Evolutionary conservation across 2,329 filamentous ascomycete species (phyloP), one percentile per base, ranked within the genome.

Genomic region (Diaporthe ampelina): DNA sequence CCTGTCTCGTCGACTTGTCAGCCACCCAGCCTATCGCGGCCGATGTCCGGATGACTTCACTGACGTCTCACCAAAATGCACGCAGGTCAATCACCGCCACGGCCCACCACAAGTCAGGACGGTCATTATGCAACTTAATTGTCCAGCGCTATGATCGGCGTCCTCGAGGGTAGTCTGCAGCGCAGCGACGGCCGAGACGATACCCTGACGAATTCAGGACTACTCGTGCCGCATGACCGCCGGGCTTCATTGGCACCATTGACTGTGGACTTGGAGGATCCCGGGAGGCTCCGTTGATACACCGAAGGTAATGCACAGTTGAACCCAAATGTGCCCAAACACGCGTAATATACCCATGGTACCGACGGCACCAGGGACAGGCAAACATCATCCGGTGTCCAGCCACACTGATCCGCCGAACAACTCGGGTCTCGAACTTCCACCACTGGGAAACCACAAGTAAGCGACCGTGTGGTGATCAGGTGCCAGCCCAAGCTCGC

Each of bases 21-120:
- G 68, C 57, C 29, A 63, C 57, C 57, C 61, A 58, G 45, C 57
- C 50, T 54, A 54, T 63, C 57, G 57, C 69, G 69, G 69, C 35
- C 69, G 54, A 63, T 63, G 35, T 61, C 70, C 70, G 70, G 57
- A 45, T 63, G 70, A 63, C 70, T 61, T 54, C 40, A 40, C 63
- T 68, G 63, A 68, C 63, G 48, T 68, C 63, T 54, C 63, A 54
- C 63, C 63, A 26, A 68, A 40, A 54, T 52, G 48, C 35, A 72
- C 32, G 45, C n/a, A 54, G 26, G 50, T 37, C 50, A 50, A 54
- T 54, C n/a, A n/a, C 32, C 32, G 32, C 57, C 15, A 56, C 37
- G 57, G 59, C n/a, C 57, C 50, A 48, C 70, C 48, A 54, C 57
- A 56, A 35, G 26, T 32, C 32, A 52, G 29, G 61, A 19, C 29